Evolutionary conservation across 2,329 filamentous ascomycete species (phyloP).

Genomic region (Diaporthe nobilis): DNA sequence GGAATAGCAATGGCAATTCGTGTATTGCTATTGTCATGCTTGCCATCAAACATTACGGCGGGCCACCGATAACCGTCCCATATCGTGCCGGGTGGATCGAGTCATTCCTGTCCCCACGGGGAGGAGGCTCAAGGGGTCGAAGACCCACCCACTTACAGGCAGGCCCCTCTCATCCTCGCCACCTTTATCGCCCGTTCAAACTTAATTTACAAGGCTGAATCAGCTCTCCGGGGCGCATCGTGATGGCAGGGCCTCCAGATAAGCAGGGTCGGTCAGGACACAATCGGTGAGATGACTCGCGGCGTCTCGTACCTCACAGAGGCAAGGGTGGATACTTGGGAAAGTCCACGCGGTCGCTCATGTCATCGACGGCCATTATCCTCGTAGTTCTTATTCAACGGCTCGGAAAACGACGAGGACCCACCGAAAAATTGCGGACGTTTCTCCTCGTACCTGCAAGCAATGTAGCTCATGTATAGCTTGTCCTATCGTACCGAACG

Average conservation of each 20-base stretch:
- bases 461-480: neutral
- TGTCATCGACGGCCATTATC: neutral
- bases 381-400: neutral
- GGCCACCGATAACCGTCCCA: slow-evolving; percentile 17
- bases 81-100: slow-evolving; percentile 15
- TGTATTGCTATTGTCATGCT: neutral
- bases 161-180: neutral
- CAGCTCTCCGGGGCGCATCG: neutral
- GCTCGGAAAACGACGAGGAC: too few relatives aligned
- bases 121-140: slow-evolving; percentile 18
- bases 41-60: neutral
- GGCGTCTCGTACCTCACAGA: neutral
- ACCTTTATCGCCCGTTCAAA: slow-evolving; percentile 4
- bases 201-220: slow-evolving; percentile 18
- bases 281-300: slow-evolving; percentile 31
- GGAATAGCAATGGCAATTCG: neutral
- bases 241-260: neutral
- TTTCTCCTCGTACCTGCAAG: neutral
- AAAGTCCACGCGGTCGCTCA: neutral
- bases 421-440: too few relatives aligned
- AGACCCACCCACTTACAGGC: slow-evolving; percentile 11
- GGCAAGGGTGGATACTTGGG: neutral
- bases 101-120: slow-evolving; percentile 23
- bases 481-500: neutral
- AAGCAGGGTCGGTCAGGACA: slow-evolving; percentile 1